phyloP scores from a whole-genome alignment of 495 filamentous ascomycete species.

The Paragyromitra xinjiangensis region DNA sequence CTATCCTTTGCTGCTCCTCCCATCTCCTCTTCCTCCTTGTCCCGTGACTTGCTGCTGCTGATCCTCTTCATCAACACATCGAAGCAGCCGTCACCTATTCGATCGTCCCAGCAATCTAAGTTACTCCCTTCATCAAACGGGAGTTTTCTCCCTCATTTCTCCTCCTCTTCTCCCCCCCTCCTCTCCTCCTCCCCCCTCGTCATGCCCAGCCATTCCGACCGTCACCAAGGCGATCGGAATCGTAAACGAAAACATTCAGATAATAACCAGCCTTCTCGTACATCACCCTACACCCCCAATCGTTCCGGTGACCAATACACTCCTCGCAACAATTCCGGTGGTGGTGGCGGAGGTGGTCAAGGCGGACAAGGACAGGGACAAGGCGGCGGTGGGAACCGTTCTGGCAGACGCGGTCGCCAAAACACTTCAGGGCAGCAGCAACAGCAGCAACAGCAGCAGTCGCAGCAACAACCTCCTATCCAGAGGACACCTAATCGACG shows the following conservation, averaged over 20 bases:
- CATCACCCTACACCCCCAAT: conserved; percentile 53
- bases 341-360: conserved; percentile 39
- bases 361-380: conserved; percentile 39
- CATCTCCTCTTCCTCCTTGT: conserved; percentile 27
- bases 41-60: not conserved
- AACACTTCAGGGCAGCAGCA: conserved; percentile 54
- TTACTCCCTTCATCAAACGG: conserved; percentile 14
- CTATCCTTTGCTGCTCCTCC: conserved; percentile 16
- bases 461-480: conserved; percentile 42
- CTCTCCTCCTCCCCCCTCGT: conserved; percentile 13
- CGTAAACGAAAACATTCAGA: conserved; percentile 57
- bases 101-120: conserved; percentile 16
- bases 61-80: conserved; percentile 25
- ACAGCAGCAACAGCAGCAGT: conserved; percentile 6
- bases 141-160: conserved; percentile 42
- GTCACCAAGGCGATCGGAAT: conserved; percentile 41
- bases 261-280: conserved; percentile 45
- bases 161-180: not conserved
- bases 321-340: conserved; percentile 45
- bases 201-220: conserved; percentile 47
- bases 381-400: conserved; percentile 47
- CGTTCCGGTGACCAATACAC: conserved; percentile 47
- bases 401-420: conserved; percentile 47
- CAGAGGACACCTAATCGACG: conserved; percentile 43
- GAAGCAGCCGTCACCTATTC: conserved; percentile 9